A percentile compares a stretch with the other conserved stretches of the same genome.
Evolutionary conservation across 768 basidiomycete genomes (phyloP).

Genomic region (Jaapia argillacea): DNA sequence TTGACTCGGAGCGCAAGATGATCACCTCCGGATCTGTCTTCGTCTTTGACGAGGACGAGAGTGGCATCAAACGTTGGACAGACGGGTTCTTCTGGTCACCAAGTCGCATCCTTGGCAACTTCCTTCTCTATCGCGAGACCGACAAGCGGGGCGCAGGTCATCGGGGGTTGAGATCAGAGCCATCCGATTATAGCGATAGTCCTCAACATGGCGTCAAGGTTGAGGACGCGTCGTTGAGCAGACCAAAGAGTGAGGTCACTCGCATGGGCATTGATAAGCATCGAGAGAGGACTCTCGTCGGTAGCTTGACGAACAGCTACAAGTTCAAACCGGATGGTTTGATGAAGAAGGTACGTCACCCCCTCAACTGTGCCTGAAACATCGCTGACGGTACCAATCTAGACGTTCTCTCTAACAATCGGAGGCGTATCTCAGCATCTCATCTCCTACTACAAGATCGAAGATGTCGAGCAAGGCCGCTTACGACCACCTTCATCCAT

Average conservation of each 20-base stretch:
- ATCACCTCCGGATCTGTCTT: constrained; percentile 92
- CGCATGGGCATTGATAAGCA: constrained; percentile 50
- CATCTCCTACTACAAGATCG: constrained; percentile 89
- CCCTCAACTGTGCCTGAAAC: constrained; percentile 19
- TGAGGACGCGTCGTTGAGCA: constrained; percentile 40
- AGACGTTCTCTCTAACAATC: constrained; percentile 91
- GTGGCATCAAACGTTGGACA: constrained; percentile 96
- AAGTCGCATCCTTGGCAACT: constrained; percentile 87
- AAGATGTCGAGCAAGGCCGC: constrained; percentile 84
- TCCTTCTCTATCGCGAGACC: constrained; percentile 90
- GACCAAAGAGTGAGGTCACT: constrained; percentile 46
- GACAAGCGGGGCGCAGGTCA: constrained; percentile 71
- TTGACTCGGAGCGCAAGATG: constrained; percentile 88
- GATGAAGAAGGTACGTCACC: constrained; percentile 85
- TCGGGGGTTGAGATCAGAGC: constrained; percentile 36
- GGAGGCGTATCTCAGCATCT: constrained; percentile 82
- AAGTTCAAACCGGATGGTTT: constrained; percentile 90
- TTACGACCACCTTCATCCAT: constrained; percentile 82
- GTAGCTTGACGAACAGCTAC: constrained; percentile 86
- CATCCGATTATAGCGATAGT: constrained; percentile 25
- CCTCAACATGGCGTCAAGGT: background rate
- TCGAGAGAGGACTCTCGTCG: constrained; percentile 75
- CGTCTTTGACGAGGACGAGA: constrained; percentile 95
- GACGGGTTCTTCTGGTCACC: constrained; percentile 98
- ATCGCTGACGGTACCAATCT: constrained; percentile 1